Base-by-base conservation (phyloP, 192 early-diverging fungal species). In the Backusella luteola region DNA sequence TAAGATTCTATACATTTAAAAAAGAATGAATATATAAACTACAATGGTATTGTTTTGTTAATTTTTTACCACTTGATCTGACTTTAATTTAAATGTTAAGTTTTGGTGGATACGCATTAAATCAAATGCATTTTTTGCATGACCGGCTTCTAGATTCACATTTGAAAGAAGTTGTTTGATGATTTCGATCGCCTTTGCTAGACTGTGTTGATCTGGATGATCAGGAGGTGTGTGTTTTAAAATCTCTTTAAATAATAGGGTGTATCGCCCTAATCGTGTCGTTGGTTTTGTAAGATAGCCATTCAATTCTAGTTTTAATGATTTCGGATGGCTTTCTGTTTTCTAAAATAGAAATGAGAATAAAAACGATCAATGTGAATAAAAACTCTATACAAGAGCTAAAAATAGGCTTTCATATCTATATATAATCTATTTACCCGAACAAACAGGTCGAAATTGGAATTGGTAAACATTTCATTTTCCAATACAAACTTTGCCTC, bases 211-310 rank as follows among this genome's bases (percentile, higher is more conserved):
- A 76, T 98, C 97, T 2, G 94, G 92, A 73, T 95, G 91, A 42
- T 89, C 89, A 36, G 88, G 85, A 1, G 93, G 91, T 23, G 96
- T 94, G 69, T 91, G 84, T 76, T 97, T 94, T 12, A 96, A 84
- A 71, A 96, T 89, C 0, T 90, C 93, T 56, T 89, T 87, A 23
- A 99, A 87, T 63, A 99, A 81, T 26, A 99, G 82, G 6, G 91
- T 91, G 72, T 97, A 99, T 41, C 94, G 87, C 19, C 93, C 96
- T 69, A 97, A 77, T 14, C 95, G 89, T 17, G 95, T 93, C 0
- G 93, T 93, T 14, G 97, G 97, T n/a, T 94, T 89, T 1, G 90
- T 92, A 71, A 98, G 79, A 84, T 96, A 98, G 71, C 93, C 93
- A 85, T 95, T 92, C 19, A 96, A 81, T 66, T 93, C 90, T 29